Evolutionary conservation across 2,329 filamentous ascomycete species (phyloP), one percentile per base, ranked within the genome.

Genomic region (Scolecobasidium constrictum): DNA sequence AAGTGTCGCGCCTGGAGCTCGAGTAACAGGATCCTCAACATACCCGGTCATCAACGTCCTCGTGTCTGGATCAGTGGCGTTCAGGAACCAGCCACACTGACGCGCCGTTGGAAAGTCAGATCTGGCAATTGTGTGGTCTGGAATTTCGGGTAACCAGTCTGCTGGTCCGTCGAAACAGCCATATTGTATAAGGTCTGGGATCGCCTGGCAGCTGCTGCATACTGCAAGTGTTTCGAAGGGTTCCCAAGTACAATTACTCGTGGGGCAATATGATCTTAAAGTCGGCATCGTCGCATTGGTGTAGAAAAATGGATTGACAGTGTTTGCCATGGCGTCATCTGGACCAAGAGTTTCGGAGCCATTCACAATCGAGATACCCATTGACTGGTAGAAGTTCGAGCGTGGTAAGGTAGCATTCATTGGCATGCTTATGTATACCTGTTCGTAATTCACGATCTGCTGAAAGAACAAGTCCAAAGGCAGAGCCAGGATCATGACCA

Each of bases 391-490:
- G 4, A 13, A 11, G 4, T 40, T 3, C 9, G 33, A 13, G 26
- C 33, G 21, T 5, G 41, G 19, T 12, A 44, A n/a, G 6, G 2
- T 26, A 11, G 13, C 28, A 5, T 9, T 12, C 19, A 20, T n/a
- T 39, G 12, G 6, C 19, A 33, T 12, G 3, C 19, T 23, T 4
- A 45, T 3, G 6, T 7, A 42, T 9, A 18, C 42, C 7, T 31
- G 15, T 3, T 34, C 35, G 40, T 45, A 44, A 4, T 16, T 5
- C 3, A 47, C 38, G 12, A 47, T 28, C 19, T 47, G 45, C 23
- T 47, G 45, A 17, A 47, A 46, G 44, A 47, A 47, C 5, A 41
- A n/a, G 18, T 47, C 45, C 2, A 47, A 21, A 4, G 43, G 23
- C 4, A 46, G 22, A 6, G 36, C 6, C 3, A 47, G 31, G 7